Percentiles rank a stretch among this genome's conserved stretches.
These are phyloP conservation scores for Candida methanosorbosa DNA, from an alignment of 805 yeast species.

Conservation along the genomic window DNA sequence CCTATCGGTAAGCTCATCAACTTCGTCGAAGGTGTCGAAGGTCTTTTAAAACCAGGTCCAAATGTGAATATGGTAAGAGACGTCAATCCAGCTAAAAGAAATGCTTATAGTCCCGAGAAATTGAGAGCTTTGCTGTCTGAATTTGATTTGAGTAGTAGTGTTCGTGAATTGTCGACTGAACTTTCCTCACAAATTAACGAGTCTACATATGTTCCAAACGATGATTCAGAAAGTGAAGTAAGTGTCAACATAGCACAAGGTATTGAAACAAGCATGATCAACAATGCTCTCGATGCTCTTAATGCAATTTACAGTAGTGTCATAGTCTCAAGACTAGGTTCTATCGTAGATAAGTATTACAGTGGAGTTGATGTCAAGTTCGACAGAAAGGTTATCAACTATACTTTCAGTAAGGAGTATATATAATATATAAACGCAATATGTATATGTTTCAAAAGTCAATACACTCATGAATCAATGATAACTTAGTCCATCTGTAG, in stretches of 20 bases:
- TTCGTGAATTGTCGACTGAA: slow-evolving; percentile 45
- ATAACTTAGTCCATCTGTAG: too few species aligned
- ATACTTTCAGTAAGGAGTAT: slow-evolving; percentile 20
- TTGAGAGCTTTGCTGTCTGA: slow-evolving; percentile 47
- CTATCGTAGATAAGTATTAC: slow-evolving; percentile 48
- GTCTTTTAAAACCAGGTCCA: slow-evolving; percentile 31
- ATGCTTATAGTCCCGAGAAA: slow-evolving; percentile 53
- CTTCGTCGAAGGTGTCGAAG: slow-evolving; percentile 57
- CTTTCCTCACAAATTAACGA: slow-evolving; percentile 43
- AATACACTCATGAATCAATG: too few species aligned
- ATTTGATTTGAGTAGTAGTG: slow-evolving; percentile 48
- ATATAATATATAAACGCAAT: not conserved
- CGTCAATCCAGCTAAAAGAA: slow-evolving; percentile 46
- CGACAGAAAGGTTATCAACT: slow-evolving; percentile 22
- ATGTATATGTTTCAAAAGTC: not conserved
- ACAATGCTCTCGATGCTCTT: slow-evolving; percentile 61
- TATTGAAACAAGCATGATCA: slow-evolving; percentile 46
- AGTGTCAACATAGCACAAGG: slow-evolving; percentile 22
- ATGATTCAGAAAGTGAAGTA: slow-evolving; percentile 17
- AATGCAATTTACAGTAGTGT: slow-evolving; percentile 51
- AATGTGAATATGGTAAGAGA: slow-evolving; percentile 11
- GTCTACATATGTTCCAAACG: slow-evolving; percentile 10
- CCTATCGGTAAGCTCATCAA: slow-evolving; percentile 56
- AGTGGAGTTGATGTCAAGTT: slow-evolving; percentile 22
- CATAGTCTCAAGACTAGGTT: slow-evolving; percentile 44